Percentiles rank a stretch among this genome's conserved stretches.
These are phyloP conservation scores for Cyberlindnera galapagoensis DNA, from an alignment of 805 yeast genomes.

Conservation along the genomic window DNA sequence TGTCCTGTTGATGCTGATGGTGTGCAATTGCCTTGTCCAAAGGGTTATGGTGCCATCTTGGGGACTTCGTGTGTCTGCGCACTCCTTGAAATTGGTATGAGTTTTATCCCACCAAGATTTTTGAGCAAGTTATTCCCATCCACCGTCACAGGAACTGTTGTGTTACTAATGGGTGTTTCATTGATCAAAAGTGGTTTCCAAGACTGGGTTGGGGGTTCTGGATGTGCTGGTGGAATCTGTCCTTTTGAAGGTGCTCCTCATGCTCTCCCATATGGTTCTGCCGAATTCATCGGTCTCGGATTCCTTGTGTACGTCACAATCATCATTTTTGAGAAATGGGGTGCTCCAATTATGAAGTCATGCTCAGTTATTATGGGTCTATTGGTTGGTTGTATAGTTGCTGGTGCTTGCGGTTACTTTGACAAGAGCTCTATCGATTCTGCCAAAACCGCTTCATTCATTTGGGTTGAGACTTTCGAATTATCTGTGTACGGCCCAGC, in stretches of 20 bases:
- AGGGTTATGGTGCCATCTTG: slow-evolving; percentile 79
- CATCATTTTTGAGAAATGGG: slow-evolving; percentile 75
- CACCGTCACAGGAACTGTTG: slow-evolving; percentile 89
- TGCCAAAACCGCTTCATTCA: slow-evolving; percentile 81
- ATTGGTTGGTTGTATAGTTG: slow-evolving; percentile 83
- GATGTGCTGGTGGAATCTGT: slow-evolving; percentile 46
- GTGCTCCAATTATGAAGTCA: slow-evolving; percentile 91
- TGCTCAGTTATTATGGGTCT: slow-evolving; percentile 87
- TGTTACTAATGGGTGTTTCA: slow-evolving; percentile 71
- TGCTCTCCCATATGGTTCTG: slow-evolving; percentile 74
- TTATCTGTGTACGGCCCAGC: slow-evolving; percentile 76
- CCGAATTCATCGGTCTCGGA: slow-evolving; percentile 84
- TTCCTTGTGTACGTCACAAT: slow-evolving; percentile 74
- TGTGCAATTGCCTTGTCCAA: slow-evolving; percentile 69
- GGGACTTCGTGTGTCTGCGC: slow-evolving; percentile 77
- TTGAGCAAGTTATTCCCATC: slow-evolving; percentile 80
- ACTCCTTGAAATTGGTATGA: slow-evolving; percentile 59
- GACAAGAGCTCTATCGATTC: slow-evolving; percentile 46
- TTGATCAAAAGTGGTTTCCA: slow-evolving; percentile 68
- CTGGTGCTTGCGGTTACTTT: slow-evolving; percentile 87
- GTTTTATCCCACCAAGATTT: slow-evolving; percentile 70
- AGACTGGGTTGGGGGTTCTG: slow-evolving; percentile 87
- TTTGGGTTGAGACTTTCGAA: slow-evolving; percentile 83
- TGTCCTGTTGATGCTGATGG: slow-evolving; percentile 67
- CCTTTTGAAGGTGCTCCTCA: slow-evolving; percentile 49